Percentiles rank a stretch among this genome's conserved stretches.
These are phyloP conservation scores for Heliamphora pulchella DNA, from an alignment of 179 eudicot species.

Conservation along the genomic window DNA sequence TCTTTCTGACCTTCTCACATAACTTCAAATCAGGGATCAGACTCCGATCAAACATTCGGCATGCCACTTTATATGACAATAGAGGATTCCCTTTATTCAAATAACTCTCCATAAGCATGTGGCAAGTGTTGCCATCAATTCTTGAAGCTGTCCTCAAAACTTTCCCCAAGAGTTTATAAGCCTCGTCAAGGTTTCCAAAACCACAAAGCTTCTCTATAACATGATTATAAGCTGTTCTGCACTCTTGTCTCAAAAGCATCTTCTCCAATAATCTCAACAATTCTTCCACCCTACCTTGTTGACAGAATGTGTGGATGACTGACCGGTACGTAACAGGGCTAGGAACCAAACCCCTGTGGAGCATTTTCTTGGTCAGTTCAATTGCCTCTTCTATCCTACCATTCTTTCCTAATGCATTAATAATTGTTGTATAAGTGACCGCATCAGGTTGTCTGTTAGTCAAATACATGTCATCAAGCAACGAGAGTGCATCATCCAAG, in stretches of 20 bases:
- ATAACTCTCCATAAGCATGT: slow-evolving; percentile 53
- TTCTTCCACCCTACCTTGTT: slow-evolving; percentile 58
- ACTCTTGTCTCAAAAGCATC: slow-evolving; percentile 49
- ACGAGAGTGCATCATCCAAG: slow-evolving; percentile 60
- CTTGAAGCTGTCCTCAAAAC: slow-evolving; percentile 58
- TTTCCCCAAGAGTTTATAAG: slow-evolving; percentile 53
- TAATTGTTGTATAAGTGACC: slow-evolving; percentile 58
- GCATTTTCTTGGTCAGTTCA: slow-evolving; percentile 59
- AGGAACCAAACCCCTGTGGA: slow-evolving; percentile 55
- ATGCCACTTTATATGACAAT: slow-evolving; percentile 61
- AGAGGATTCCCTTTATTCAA: slow-evolving; percentile 47
- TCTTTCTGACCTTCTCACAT: slow-evolving; percentile 54
- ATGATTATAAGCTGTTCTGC: slow-evolving; percentile 54
- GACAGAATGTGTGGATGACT: slow-evolving; percentile 60
- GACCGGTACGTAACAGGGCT: slow-evolving; percentile 67
- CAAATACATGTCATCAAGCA: slow-evolving; percentile 87
- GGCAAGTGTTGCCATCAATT: slow-evolving; percentile 57
- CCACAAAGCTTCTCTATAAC: slow-evolving; percentile 77
- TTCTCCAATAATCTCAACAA: slow-evolving; percentile 53
- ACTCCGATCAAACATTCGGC: slow-evolving; percentile 68
- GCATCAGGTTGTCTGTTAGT: slow-evolving; percentile 65
- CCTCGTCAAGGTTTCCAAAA: slow-evolving; percentile 49
- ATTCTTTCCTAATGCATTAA: slow-evolving; percentile 51
- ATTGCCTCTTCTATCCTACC: slow-evolving; percentile 64
- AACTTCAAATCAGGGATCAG: slow-evolving; percentile 57